Evolutionary conservation across 495 filamentous ascomycete genomes (phyloP).

Genomic region (Penicillium diatomitis): DNA sequence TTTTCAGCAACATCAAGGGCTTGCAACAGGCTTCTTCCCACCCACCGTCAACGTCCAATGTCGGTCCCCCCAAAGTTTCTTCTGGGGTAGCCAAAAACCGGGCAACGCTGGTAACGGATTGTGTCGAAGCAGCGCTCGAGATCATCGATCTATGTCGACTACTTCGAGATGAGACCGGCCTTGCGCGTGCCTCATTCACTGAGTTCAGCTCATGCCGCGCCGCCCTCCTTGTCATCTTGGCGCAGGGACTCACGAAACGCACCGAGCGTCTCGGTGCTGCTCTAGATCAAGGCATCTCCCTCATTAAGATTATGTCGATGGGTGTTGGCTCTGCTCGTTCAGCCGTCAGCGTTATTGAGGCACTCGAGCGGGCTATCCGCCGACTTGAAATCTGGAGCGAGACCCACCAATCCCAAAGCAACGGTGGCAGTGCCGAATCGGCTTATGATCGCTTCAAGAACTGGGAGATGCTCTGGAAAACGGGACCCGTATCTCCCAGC

Average conservation of each 20-base stretch:
- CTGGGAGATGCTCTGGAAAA: constrained; percentile 46
- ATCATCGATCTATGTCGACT: constrained; percentile 39
- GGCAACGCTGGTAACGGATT: constrained; percentile 36
- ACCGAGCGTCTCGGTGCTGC: constrained; percentile 38
- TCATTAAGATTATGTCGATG: constrained; percentile 46
- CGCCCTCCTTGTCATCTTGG: constrained; percentile 39
- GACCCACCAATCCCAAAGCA: constrained; percentile 23
- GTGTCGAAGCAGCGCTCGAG: constrained; percentile 41
- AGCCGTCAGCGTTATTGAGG: constrained; percentile 43
- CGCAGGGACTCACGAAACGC: constrained; percentile 39
- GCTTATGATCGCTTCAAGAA: constrained; percentile 44
- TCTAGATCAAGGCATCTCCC: constrained; percentile 37
- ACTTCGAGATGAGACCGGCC: constrained; percentile 38
- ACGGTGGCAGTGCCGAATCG: constrained; percentile 26
- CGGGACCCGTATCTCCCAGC: constrained; percentile 33
- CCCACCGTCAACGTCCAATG: background rate
- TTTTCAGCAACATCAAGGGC: constrained; percentile 37
- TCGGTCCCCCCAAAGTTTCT: constrained; percentile 19
- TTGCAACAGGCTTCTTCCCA: constrained; percentile 17
- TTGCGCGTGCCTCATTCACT: constrained; percentile 42
- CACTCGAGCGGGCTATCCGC: constrained; percentile 40
- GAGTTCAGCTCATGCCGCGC: constrained; percentile 45
- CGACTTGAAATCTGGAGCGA: constrained; percentile 36
- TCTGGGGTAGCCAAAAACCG: constrained; percentile 33
- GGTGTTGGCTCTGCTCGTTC: constrained; percentile 41